Conservation (phyloP, 1,284 basidiomycete species). For the Stygiomarasmius scandens region DNA sequence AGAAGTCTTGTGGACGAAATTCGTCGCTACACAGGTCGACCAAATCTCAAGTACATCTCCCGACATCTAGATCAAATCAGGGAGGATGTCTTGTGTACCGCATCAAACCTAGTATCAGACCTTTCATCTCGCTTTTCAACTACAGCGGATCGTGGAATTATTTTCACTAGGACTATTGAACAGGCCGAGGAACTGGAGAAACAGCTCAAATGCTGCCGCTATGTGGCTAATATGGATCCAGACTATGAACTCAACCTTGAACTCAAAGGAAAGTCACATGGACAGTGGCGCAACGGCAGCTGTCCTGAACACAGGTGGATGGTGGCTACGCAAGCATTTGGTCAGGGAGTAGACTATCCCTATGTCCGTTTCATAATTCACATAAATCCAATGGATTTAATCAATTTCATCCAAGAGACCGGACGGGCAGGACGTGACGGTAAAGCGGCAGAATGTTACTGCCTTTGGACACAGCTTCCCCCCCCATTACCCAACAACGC, state of each 20-base stretch:
- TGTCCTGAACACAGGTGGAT: constrained; percentile 6
- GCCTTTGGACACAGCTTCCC: background rate
- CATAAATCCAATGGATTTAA: constrained; percentile 2
- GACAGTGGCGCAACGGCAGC: background rate
- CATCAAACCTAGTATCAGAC: background rate
- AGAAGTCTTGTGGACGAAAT: constrained; percentile 10
- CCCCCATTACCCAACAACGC: background rate
- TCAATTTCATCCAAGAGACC: constrained; percentile 11
- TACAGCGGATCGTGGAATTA: constrained; percentile 8
- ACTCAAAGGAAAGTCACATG: background rate
- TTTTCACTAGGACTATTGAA: constrained; percentile 5
- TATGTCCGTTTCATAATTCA: constrained; percentile 11
- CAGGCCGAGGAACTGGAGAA: background rate
- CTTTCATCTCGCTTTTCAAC: background rate
- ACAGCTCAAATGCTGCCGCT: background rate
- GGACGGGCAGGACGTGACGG: constrained; percentile 6
- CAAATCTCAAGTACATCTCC: constrained; percentile 12
- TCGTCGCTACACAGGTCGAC: constrained; percentile 13
- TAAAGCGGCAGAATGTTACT: background rate
- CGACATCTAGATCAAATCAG: background rate
- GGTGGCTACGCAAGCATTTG: constrained; percentile 14
- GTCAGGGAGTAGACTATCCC: constrained; percentile 13
- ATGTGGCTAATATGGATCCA: background rate
- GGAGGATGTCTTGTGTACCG: background rate
- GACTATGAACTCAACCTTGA: background rate